These are phyloP conservation scores for Sarocladiaceae sp. DNA, from an alignment of 2,329 filamentous ascomycete genomes.

Conservation along the genomic window DNA sequence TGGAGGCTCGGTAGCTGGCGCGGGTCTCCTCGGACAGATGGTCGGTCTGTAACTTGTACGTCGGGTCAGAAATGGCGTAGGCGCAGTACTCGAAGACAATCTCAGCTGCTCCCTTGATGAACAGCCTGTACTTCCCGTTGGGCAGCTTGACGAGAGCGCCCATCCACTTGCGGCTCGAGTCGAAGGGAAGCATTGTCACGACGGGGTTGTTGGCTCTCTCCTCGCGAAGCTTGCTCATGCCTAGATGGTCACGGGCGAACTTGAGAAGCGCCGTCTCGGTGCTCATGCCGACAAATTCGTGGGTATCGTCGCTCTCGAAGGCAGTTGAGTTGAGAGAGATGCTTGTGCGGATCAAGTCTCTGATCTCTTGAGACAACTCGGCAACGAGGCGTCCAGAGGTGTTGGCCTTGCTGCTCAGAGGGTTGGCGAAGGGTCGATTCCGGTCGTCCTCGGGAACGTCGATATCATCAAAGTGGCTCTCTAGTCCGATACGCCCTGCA, in stretches of 20 bases:
- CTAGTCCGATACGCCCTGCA: slow-evolving; percentile 39
- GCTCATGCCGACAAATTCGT: slow-evolving; percentile 46
- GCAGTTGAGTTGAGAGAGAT: slow-evolving; percentile 51
- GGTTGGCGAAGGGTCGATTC: neutral
- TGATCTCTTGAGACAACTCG: slow-evolving; percentile 2
- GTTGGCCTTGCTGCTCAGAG: neutral
- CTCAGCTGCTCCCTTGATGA: slow-evolving; percentile 51
- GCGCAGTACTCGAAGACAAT: slow-evolving; percentile 39
- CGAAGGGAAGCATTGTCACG: slow-evolving; percentile 45
- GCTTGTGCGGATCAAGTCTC: neutral
- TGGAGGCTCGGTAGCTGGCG: slow-evolving; percentile 30
- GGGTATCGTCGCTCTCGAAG: slow-evolving; percentile 41
- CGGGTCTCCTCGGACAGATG: slow-evolving; percentile 36
- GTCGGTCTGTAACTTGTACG: slow-evolving; percentile 4
- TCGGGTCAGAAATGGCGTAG: slow-evolving; percentile 40
- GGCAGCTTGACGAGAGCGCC: slow-evolving; percentile 41
- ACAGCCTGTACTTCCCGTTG: slow-evolving; percentile 35
- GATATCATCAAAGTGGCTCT: slow-evolving; percentile 18
- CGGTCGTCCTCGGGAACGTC: slow-evolving; percentile 10
- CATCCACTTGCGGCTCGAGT: slow-evolving; percentile 48
- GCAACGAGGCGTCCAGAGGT: slow-evolving; percentile 20
- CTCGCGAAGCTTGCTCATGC: slow-evolving; percentile 37
- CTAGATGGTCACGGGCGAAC: slow-evolving; percentile 41
- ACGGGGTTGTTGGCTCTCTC: slow-evolving; percentile 36
- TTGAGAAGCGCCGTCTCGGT: slow-evolving; percentile 47